Evolutionary conservation across 2,329 filamentous ascomycete species (phyloP).

Genomic region (Hypoxylon rubiginosum): DNA sequence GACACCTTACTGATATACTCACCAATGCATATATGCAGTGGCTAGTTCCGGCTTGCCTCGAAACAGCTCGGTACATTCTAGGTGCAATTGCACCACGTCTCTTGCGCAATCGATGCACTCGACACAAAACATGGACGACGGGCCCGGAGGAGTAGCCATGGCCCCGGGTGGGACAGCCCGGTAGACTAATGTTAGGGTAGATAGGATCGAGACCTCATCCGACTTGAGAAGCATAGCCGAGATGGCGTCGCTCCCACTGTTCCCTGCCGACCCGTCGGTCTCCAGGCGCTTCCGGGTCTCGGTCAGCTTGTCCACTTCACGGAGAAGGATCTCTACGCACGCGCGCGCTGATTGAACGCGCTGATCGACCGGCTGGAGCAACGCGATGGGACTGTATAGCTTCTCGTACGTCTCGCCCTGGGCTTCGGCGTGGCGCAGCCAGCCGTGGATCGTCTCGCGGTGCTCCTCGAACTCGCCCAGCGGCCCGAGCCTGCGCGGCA

Average conservation of each 20-base stretch:
- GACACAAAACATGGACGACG: slow-evolving; percentile 1
- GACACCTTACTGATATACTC: neutral
- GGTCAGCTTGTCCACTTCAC: neutral
- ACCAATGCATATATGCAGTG: slow-evolving; percentile 1
- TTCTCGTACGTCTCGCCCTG: slow-evolving; percentile 1
- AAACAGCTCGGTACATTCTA: neutral
- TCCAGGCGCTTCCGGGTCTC: slow-evolving; percentile 3
- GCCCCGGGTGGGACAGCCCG: neutral
- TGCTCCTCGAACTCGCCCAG: slow-evolving; percentile 1
- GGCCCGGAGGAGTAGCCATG: neutral
- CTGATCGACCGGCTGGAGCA: neutral
- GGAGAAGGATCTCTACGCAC: neutral
- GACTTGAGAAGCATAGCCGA: slow-evolving; percentile 1
- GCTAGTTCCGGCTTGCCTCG: neutral
- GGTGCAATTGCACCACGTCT: neutral
- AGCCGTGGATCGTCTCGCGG: slow-evolving; percentile 1
- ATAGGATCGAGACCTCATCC: neutral
- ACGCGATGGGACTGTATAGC: neutral
- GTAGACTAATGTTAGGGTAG: neutral
- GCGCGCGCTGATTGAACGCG: neutral
- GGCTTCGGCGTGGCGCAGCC: neutral
- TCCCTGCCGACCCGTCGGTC: neutral
- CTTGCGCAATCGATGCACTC: neutral
- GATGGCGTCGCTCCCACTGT: neutral
- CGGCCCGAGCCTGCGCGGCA: neutral